Base-by-base conservation (phyloP, 306 rosid species). In the Lotus japonicus region DNA sequence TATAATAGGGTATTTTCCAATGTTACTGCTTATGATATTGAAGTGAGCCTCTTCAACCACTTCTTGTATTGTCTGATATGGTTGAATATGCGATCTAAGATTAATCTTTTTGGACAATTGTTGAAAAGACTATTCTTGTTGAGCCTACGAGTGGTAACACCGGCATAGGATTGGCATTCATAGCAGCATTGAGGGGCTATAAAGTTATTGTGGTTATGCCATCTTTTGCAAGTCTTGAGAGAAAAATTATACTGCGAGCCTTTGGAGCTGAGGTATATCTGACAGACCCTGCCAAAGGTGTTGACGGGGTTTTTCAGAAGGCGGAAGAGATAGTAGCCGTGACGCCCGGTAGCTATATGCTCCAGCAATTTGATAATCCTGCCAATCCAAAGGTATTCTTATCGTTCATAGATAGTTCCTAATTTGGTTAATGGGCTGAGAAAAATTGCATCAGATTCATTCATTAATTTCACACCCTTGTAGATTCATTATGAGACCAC, bases 111-210 rank as follows among this genome's bases (percentile, higher is more conserved):
- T 76, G 28, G 68, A 51, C 53, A 5, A 75, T 57, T 66, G 52
- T 45, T 60, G 56, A 6, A 52, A 82, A 89, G 98, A 88, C 87
- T 72, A 74, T 84, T 38, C 88, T 89, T 17, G 69, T 89, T 65
- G 97, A 92, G 89, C 39, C 74, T 5, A 92, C 98, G 9, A 65
- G 91, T 60, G 97, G 97, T 28, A 92, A 89, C 72, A 92, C 96
- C 0, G 98, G 98, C 66, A 88, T 92, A 74, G 95, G 87, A 17
- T 70, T 92, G 81, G 95, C 97, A 33, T 84, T 68, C 72, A 43
- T 92, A 57, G 96, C 87, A 73, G 98, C 88, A 35, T 36, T 75
- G 70, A 88, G 76, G 74, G 96, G 94, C 49, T 89, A 92, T 73
- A 92, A 81, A 67, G 71, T 89, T 55, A 21, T 78, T 55, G 79